Conservation (phyloP, 2,329 filamentous ascomycete species). For the Pseudocercospora pini-densiflorae region DNA sequence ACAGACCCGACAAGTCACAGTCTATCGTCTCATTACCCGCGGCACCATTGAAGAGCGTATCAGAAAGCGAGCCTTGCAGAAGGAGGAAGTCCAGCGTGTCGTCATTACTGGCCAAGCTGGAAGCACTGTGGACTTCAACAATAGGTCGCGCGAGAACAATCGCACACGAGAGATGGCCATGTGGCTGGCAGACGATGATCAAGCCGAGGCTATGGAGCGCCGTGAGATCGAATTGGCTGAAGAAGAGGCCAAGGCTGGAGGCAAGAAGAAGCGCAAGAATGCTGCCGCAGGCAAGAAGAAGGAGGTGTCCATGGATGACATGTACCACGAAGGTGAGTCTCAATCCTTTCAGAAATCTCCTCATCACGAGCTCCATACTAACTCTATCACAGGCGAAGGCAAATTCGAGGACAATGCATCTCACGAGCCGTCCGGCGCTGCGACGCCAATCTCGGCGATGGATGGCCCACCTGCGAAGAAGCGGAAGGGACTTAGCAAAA, state of each 20-base stretch:
- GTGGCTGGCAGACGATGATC: slow-evolving; percentile 98
- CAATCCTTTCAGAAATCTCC: not conserved
- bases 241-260: slow-evolving; percentile 63
- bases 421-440: slow-evolving; percentile 82
- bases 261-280: slow-evolving; percentile 55
- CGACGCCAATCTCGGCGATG: slow-evolving; percentile 71
- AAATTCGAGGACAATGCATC: slow-evolving; percentile 90
- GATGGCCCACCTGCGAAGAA: slow-evolving; percentile 57
- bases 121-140: slow-evolving; percentile 82
- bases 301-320: slow-evolving; percentile 80
- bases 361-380: slow-evolving; percentile 14
- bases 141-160: slow-evolving; percentile 83
- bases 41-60: slow-evolving; percentile 98
- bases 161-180: slow-evolving; percentile 97
- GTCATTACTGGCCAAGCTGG: slow-evolving; percentile 89
- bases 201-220: slow-evolving; percentile 90
- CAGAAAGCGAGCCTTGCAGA: slow-evolving; percentile 93
- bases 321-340: slow-evolving; percentile 91
- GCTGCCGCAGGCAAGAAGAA: slow-evolving; percentile 59
- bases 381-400: slow-evolving; percentile 74
- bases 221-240: slow-evolving; percentile 84
- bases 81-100: slow-evolving; percentile 97
- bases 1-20: slow-evolving; percentile 93
- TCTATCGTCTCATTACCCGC: slow-evolving; percentile 95
- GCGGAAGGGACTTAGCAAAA: slow-evolving; percentile 57